Percentiles rank a stretch among this genome's conserved stretches.
Evolutionary conservation across 2,329 filamentous ascomycete genomes (phyloP).

Genomic region (Metarhizium sp.): DNA sequence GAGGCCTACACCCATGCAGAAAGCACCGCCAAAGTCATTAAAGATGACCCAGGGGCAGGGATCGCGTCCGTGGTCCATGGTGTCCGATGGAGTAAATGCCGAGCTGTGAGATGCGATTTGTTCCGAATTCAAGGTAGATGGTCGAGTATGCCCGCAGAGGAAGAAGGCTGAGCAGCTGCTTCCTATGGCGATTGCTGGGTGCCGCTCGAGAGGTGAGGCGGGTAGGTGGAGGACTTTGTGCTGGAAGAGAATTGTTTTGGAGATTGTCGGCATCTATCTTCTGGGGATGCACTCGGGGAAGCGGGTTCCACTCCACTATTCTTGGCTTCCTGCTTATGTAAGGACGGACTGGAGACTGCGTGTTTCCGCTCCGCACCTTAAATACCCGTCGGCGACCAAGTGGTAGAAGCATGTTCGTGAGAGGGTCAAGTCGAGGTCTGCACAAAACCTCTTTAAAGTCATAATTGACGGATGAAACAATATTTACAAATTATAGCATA

Average conservation of each 20-base stretch:
- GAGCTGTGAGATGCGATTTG: background rate
- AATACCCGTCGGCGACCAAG: no score
- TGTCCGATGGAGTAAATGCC: background rate
- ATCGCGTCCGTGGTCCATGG: slow-evolving; percentile 92
- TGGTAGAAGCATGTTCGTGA: no score
- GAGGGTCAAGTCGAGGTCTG: no score
- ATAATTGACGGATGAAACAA: no score
- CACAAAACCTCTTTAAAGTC: no score
- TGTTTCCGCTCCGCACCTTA: no score
- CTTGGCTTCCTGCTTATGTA: no score
- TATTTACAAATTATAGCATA: no score
- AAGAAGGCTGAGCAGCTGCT: background rate
- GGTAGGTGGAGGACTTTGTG: background rate
- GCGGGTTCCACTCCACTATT: no score
- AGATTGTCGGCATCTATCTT: no score
- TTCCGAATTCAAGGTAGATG: background rate
- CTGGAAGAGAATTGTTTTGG: background rate
- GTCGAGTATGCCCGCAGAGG: background rate
- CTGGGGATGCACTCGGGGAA: background rate
- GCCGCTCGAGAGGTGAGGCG: background rate
- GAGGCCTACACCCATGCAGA: slow-evolving; percentile 79
- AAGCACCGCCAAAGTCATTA: slow-evolving; percentile 95
- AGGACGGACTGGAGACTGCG: no score
- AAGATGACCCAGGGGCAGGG: slow-evolving; percentile 95
- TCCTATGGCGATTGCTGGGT: background rate